phyloP scores from a whole-genome alignment of 164 flowering plant species.

The Vitis cinerea region DNA sequence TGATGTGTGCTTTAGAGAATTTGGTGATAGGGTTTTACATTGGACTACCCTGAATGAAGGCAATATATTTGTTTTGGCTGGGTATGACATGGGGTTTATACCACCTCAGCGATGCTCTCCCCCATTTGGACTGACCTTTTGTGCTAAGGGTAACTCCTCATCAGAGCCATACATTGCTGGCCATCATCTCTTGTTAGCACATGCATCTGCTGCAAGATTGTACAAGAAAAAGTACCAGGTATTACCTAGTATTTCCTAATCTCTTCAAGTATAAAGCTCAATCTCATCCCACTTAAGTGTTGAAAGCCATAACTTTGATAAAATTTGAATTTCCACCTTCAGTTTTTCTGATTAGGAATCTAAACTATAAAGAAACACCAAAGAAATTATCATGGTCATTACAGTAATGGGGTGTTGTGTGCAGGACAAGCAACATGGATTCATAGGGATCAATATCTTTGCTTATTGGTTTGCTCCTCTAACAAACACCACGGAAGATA shows the following conservation, averaged over 20 bases:
- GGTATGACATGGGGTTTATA: conserved; percentile 29
- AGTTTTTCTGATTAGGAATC: too few species aligned
- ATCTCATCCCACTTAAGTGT: too few species aligned
- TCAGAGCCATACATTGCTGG: conserved; percentile 48
- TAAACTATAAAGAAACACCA: too few species aligned
- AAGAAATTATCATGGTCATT: too few species aligned
- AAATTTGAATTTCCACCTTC: background rate
- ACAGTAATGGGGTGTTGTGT: background rate
- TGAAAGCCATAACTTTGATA: too few species aligned
- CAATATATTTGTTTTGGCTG: conserved; percentile 26
- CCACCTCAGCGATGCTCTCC: conserved; percentile 50
- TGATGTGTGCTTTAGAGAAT: conserved; percentile 46
- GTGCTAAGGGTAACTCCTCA: conserved; percentile 47
- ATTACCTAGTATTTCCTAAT: background rate
- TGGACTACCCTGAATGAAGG: conserved; percentile 63
- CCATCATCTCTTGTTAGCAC: conserved; percentile 46
- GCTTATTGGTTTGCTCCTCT: conserved; percentile 28
- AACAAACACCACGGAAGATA: conserved; percentile 37
- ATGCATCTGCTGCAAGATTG: conserved; percentile 40
- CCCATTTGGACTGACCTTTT: conserved; percentile 26
- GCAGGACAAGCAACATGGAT: conserved; percentile 51
- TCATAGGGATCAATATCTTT: conserved; percentile 39
- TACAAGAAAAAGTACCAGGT: conserved; percentile 44
- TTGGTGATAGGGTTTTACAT: conserved; percentile 51
- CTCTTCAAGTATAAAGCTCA: too few species aligned